Evolutionary conservation across 768 basidiomycete species (phyloP).

Genomic region (Collybia sordida): DNA sequence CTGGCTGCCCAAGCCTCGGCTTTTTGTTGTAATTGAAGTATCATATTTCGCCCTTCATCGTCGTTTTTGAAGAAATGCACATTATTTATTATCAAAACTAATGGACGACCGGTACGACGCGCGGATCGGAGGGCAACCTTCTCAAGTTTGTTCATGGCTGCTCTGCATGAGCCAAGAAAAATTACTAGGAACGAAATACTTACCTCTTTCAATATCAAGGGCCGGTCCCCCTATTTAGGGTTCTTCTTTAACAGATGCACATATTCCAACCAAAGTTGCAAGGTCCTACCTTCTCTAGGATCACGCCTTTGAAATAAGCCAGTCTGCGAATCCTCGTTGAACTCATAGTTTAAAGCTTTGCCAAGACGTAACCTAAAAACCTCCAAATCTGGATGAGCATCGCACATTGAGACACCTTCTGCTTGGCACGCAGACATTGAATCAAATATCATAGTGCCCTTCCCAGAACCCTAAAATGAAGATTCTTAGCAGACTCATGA

Average conservation of each 20-base stretch:
- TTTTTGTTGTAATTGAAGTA: constrained; percentile 84
- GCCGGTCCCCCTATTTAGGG: constrained; percentile 62
- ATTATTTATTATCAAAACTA: constrained; percentile 84
- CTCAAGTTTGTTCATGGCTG: constrained; percentile 79
- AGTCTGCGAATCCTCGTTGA: constrained; percentile 78
- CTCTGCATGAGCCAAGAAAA: background rate
- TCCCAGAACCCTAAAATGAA: constrained; percentile 63
- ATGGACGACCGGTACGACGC: constrained; percentile 55
- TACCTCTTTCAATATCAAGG: constrained; percentile 81
- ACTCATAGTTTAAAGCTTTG: constrained; percentile 85
- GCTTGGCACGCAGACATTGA: constrained; percentile 75
- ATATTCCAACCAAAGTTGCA: background rate
- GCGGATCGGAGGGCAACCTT: constrained; percentile 78
- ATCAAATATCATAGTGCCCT: constrained; percentile 83
- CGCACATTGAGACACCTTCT: constrained; percentile 69
- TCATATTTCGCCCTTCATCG: constrained; percentile 71
- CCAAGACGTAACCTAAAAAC: constrained; percentile 85
- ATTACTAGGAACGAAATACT: constrained; percentile 1
- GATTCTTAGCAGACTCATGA: constrained; percentile 5
- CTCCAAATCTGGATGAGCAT: constrained; percentile 85
- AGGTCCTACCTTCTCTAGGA: constrained; percentile 67
- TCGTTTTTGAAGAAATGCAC: constrained; percentile 74
- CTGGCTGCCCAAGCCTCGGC: constrained; percentile 86
- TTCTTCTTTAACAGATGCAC: constrained; percentile 2
- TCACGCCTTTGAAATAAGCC: constrained; percentile 81